Base-by-base conservation (phyloP, 2,329 filamentous ascomycete genomes). In the Ophiocordyceps camponoti-floridani region DNA sequence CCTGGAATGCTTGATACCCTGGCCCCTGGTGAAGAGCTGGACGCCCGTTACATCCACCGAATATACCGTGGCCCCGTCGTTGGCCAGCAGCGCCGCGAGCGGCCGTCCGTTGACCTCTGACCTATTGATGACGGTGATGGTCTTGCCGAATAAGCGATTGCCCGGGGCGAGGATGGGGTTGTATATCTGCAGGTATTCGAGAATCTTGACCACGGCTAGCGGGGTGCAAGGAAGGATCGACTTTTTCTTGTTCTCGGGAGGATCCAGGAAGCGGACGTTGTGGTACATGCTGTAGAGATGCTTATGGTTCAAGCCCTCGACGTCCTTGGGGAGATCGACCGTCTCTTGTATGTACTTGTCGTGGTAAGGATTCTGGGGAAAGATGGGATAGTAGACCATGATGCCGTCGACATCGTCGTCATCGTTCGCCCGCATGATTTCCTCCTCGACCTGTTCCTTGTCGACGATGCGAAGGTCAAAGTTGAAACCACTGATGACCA, bases 241-340 rank as follows among this genome's bases (percentile, higher is more conserved):
- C 69, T 98, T 96, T 62, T 85, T 84, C 47, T 69, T 71, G 61
- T 86, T 84, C 40, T 71, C 63, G 4, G 82, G 81, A 23, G 79
- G 69, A 63, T 98, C 91, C 46, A 98, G 72, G 68, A 88, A 96
- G 51, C 91, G 85, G 55, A 94, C 77, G 67, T 98, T 98, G 70
- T 95, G 84, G 67, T 96, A 98, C 88, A 98, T 95, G 73, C 98
- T 98, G 75, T 89, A 88, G 58, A 96, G 82, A 66, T 96, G 88
- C 58, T 80, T 81, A 64, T 95, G 89, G 54, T 82, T 86, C 47
- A 98, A 77, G 33, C 91, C 91, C 64, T 98, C 91, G 52, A 98
- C 89, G 57, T 98, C 91, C 65, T 98, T 96, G 62, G 75, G 67
- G 40, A 94, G 73, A 46, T 85, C 79, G 46, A 95, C 87, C 3